Conservation (phyloP, 768 basidiomycete genomes). For the Leccinellum luteum region DNA sequence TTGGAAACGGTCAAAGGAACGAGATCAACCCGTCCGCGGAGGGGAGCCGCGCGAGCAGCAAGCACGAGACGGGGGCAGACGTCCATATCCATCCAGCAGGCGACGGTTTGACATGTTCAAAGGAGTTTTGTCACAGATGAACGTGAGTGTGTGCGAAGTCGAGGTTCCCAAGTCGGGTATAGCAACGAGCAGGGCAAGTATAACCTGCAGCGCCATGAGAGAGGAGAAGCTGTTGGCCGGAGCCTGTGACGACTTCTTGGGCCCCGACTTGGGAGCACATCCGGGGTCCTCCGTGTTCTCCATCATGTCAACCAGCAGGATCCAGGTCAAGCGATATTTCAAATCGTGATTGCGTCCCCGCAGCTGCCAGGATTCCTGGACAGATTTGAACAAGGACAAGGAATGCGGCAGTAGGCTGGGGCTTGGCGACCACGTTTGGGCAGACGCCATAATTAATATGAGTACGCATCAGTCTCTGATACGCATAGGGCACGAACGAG, state of each 20-base stretch:
- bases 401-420: conserved; percentile 21
- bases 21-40: conserved; percentile 26
- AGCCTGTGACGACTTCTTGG: conserved; percentile 10
- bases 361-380: conserved; percentile 15
- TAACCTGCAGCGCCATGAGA: conserved; percentile 19
- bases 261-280: background rate
- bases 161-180: conserved; percentile 19
- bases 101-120: conserved; percentile 8
- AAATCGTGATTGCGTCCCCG: conserved; percentile 17
- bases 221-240: conserved; percentile 14
- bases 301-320: conserved; percentile 4
- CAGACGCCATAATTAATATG: conserved; percentile 2
- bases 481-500: background rate
- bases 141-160: conserved; percentile 22
- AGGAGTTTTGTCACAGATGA: conserved; percentile 17
- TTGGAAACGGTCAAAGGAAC: conserved; percentile 17
- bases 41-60: conserved; percentile 11
- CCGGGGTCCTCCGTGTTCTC: conserved; percentile 12
- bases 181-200: conserved; percentile 21
- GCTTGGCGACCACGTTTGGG: conserved; percentile 22
- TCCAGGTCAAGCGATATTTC: conserved; percentile 8
- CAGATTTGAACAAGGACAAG: conserved; percentile 16
- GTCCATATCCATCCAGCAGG: conserved; percentile 5
- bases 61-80: background rate
- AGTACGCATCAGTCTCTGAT: conserved; percentile 10